Conservation (phyloP, 2,329 filamentous ascomycete species). For the Pestalotiopsis sp. region DNA sequence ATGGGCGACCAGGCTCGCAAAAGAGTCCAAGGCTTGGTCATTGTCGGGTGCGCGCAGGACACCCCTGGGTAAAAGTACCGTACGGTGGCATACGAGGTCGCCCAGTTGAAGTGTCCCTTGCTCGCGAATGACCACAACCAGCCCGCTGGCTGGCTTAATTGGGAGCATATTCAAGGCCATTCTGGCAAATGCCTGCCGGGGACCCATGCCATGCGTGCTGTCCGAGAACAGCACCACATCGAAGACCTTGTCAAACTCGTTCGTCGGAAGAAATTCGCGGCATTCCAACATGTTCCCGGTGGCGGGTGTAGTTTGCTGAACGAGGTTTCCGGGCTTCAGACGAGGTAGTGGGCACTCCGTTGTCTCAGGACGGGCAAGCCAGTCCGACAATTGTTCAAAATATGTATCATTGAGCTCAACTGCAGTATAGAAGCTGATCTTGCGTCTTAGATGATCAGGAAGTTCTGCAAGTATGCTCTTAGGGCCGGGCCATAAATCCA, state of each 20-base stretch:
- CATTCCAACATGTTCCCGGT: conserved; percentile 24
- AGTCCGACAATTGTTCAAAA: conserved; percentile 43
- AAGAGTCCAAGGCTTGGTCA: conserved; percentile 47
- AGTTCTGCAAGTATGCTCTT: conserved; percentile 54
- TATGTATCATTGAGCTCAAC: conserved; percentile 55
- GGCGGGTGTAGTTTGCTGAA: conserved; percentile 41
- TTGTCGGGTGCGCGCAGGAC: conserved; percentile 43
- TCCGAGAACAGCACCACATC: conserved; percentile 64
- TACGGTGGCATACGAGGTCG: conserved; percentile 49
- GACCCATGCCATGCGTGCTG: conserved; percentile 63
- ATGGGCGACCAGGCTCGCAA: conserved; percentile 55
- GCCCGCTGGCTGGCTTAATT: conserved; percentile 29
- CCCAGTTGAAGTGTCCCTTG: conserved; percentile 42
- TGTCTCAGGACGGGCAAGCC: conserved; percentile 33
- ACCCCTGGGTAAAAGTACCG: conserved; percentile 48
- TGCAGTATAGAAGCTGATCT: conserved; percentile 52
- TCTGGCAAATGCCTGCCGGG: conserved; percentile 47
- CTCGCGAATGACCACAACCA: conserved; percentile 60
- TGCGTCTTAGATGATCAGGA: conserved; percentile 40
- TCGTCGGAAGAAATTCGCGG: conserved; percentile 17
- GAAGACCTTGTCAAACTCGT: conserved; percentile 39
- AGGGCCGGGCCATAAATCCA: conserved; percentile 63
- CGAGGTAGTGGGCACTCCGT: conserved; percentile 38
- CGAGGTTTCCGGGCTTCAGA: conserved; percentile 38
- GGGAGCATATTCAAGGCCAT: conserved; percentile 49